Percentiles rank a stretch among this genome's conserved stretches.
These are phyloP conservation scores for Deinandra increscens DNA, from an alignment of 129 eudicot species.

Conservation along the genomic window DNA sequence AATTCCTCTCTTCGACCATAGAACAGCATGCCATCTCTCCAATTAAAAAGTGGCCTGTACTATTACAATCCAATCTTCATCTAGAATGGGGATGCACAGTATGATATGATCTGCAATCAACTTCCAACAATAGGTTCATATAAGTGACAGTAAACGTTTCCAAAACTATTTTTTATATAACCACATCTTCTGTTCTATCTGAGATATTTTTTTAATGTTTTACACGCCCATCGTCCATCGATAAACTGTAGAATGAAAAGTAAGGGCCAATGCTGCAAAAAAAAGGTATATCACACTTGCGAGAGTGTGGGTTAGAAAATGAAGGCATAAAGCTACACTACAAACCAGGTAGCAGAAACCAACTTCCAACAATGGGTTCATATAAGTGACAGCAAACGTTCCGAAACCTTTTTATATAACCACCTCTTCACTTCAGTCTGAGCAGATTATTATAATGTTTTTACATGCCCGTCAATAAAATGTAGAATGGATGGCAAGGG, in stretches of 20 bases:
- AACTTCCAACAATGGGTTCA: slow-evolving; percentile 24
- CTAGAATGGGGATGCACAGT: slow-evolving; percentile 16
- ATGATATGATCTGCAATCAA: slow-evolving; percentile 31
- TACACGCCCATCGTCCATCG: slow-evolving; percentile 13
- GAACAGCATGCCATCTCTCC: slow-evolving; percentile 32
- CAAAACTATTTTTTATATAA: slow-evolving; percentile 10
- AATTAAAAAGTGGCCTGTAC: background rate
- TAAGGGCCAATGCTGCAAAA: slow-evolving; percentile 33
- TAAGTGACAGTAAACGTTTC: slow-evolving; percentile 18
- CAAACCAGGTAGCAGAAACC: slow-evolving; percentile 11
- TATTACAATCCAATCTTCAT: slow-evolving; percentile 33
- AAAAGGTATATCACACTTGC: slow-evolving; percentile 25
- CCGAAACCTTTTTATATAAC: slow-evolving; percentile 14
- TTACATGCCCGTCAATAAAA: slow-evolving; percentile 23
- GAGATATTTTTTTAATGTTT: slow-evolving; percentile 18
- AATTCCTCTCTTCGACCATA: slow-evolving; percentile 34
- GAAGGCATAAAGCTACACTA: slow-evolving; percentile 4
- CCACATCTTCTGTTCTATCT: slow-evolving; percentile 21
- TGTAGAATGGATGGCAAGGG: slow-evolving; percentile 21
- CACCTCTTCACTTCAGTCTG: slow-evolving; percentile 25
- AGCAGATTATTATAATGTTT: slow-evolving; percentile 14
- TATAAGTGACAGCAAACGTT: slow-evolving; percentile 18
- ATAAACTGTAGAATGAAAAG: slow-evolving; percentile 18
- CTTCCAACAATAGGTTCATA: slow-evolving; percentile 26
- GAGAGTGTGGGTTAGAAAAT: slow-evolving; percentile 36